phyloP scores from a whole-genome alignment of 2,329 filamentous ascomycete species.

The Cytospora paraplurivora region DNA sequence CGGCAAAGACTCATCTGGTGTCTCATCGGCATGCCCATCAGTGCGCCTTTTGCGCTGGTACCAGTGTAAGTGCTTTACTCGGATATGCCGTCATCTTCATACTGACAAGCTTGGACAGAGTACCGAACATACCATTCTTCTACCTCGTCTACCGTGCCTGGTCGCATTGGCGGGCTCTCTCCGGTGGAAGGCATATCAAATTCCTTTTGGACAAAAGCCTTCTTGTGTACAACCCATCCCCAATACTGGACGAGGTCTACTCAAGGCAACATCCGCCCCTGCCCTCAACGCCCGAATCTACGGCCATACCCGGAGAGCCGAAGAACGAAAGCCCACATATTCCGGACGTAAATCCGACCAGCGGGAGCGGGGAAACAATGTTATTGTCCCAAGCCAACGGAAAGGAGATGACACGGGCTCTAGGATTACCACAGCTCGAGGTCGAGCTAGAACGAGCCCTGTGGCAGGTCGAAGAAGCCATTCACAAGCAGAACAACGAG shows the following conservation, averaged over 20 bases:
- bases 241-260: constrained; percentile 76
- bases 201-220: constrained; percentile 77
- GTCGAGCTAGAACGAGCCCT: constrained; percentile 75
- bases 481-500: constrained; percentile 41
- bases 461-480: constrained; percentile 66
- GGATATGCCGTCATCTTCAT: constrained; percentile 3
- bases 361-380: constrained; percentile 48
- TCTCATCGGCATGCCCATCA: constrained; percentile 78
- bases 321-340: constrained; percentile 32
- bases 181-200: constrained; percentile 81
- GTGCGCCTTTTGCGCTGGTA: constrained; percentile 78
- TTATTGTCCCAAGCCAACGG: constrained; percentile 39
- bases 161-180: constrained; percentile 86
- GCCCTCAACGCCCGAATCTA: constrained; percentile 34
- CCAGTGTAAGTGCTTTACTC: constrained; percentile 68
- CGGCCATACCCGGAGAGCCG: constrained; percentile 31
- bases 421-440: constrained; percentile 70
- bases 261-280: constrained; percentile 35
- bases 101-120: constrained; percentile 48
- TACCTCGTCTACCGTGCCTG: constrained; percentile 90
- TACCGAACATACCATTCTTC: constrained; percentile 96
- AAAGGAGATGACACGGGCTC: constrained; percentile 46
- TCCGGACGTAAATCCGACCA: constrained; percentile 29
- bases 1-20: constrained; percentile 78
- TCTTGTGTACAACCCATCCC: constrained; percentile 65